Percentiles rank a stretch among this genome's conserved stretches.
phyloP scores from a whole-genome alignment of 2,329 filamentous ascomycete species.

The Exophiala oligosperma region DNA sequence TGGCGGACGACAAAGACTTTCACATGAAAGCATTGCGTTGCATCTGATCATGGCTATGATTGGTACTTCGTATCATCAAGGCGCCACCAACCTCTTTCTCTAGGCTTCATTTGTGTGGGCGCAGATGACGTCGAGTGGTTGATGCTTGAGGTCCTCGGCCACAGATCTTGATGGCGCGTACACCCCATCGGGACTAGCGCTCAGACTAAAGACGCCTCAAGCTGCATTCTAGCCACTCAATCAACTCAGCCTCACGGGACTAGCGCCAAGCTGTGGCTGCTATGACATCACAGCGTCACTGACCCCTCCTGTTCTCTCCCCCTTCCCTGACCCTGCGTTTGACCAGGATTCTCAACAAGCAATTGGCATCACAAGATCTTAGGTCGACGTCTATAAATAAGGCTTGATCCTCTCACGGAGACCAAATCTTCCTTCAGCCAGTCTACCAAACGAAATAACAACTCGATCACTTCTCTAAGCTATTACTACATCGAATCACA shows the following conservation, averaged over 20 bases:
- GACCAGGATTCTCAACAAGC: not conserved
- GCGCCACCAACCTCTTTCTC: too few species aligned
- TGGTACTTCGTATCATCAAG: not conserved
- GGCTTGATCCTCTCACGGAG: not conserved
- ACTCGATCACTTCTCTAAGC: not conserved
- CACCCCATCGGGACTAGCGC: too few species aligned
- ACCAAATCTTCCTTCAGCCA: not conserved
- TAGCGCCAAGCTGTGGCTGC: not conserved
- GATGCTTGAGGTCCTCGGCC: not conserved
- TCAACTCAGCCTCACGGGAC: not conserved
- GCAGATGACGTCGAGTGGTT: not conserved
- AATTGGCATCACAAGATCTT: not conserved
- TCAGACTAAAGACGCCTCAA: too few species aligned
- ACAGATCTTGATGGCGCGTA: not conserved
- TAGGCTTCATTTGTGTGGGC: not conserved
- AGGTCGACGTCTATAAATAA: not conserved
- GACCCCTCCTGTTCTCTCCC: not conserved
- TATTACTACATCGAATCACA: not conserved
- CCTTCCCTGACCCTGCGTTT: not conserved
- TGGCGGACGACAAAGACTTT: not conserved
- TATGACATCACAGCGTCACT: not conserved
- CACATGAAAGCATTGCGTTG: not conserved
- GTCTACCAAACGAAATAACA: too few species aligned
- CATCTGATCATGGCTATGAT: not conserved
- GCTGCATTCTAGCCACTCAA: too few species aligned